phyloP scores from a whole-genome alignment of 2,329 filamentous ascomycete species.

The Rutstroemia sp. region DNA sequence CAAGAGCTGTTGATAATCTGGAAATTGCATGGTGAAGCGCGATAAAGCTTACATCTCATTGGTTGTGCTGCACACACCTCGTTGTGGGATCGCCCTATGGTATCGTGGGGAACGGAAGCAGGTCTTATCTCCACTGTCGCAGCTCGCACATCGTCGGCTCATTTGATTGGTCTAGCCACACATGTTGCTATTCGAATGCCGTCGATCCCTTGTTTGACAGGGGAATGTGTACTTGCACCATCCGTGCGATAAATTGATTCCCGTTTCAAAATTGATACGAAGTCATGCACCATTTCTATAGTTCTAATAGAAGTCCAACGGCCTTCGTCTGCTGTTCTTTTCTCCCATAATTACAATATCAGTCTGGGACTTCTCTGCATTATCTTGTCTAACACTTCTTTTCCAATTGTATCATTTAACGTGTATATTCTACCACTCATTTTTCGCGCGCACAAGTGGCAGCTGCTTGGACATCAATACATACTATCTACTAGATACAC shows the following conservation, averaged over 20 bases:
- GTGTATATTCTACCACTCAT: slow-evolving; percentile 9
- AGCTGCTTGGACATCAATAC: slow-evolving; percentile 9
- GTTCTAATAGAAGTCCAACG: slow-evolving; percentile 2
- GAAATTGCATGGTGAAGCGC: too few species aligned
- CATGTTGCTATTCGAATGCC: not conserved
- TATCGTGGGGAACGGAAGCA: slow-evolving; percentile 1
- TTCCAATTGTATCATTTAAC: slow-evolving; percentile 4
- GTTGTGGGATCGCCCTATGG: not conserved
- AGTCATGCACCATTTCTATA: not conserved
- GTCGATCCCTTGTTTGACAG: not conserved
- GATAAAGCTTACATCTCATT: not conserved
- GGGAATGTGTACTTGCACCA: not conserved
- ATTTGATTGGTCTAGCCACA: not conserved
- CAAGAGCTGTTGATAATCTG: too few species aligned
- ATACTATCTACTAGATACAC: not conserved
- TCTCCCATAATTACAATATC: not conserved
- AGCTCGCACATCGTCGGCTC: not conserved
- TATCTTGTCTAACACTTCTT: not conserved
- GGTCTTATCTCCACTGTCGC: not conserved
- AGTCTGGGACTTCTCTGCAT: slow-evolving; percentile 1
- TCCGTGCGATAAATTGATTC: slow-evolving; percentile 8
- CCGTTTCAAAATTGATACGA: slow-evolving; percentile 9
- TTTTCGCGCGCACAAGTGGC: slow-evolving; percentile 20
- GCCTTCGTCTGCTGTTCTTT: slow-evolving; percentile 5
- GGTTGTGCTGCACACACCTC: not conserved